Percentiles rank a stretch among this genome's conserved stretches.
phyloP scores from a whole-genome alignment of 129 eudicot species.

The Daucus carota region DH1_v3.0 NC_030382.2:51647001-51647500 shows the following conservation, averaged over 20 bases:
- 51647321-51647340: neutral
- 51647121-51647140: conserved; percentile 94
- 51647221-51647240: conserved; percentile 97
- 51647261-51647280: conserved; percentile 15
- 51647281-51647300: conserved; percentile 6
- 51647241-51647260: conserved; percentile 97
- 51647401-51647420: neutral
- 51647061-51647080: conserved; percentile 94
- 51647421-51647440: neutral
- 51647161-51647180: conserved; percentile 78
- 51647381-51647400: neutral
- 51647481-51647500: neutral
- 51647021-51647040: conserved; percentile 94
- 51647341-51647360: neutral
- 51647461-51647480: neutral
- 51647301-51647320: neutral
- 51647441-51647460: neutral
- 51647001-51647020: conserved; percentile 66
- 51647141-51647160: conserved; percentile 86
- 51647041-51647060: conserved; percentile 92
- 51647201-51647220: conserved; percentile 89
- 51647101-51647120: conserved; percentile 88
- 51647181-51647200: conserved; percentile 91
- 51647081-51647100: conserved; percentile 94
- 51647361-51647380: neutral